Percentiles rank a stretch among this genome's conserved stretches.
Evolutionary conservation across 2,329 filamentous ascomycete species (phyloP).

Genomic region (Hyphodiscus sp.): DNA sequence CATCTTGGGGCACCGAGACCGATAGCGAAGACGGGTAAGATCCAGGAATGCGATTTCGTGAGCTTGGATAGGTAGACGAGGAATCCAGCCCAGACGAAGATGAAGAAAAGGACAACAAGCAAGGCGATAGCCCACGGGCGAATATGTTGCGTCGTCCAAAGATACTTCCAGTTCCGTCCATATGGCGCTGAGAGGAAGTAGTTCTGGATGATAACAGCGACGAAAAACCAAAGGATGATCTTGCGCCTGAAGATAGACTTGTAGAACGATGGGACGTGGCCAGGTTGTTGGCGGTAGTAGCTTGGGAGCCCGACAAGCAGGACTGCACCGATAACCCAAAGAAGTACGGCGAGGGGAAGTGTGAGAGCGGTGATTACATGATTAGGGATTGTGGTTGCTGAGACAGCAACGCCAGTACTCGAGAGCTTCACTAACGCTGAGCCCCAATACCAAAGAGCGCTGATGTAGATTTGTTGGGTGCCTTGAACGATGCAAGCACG

Average conservation of each 20-base stretch:
- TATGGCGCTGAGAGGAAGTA: constrained; percentile 49
- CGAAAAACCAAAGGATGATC: constrained; percentile 61
- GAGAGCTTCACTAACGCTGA: constrained; percentile 31
- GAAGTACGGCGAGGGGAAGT: constrained; percentile 48
- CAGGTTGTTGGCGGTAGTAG: constrained; percentile 59
- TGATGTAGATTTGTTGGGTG: constrained; percentile 59
- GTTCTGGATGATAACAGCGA: constrained; percentile 42
- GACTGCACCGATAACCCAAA: constrained; percentile 49
- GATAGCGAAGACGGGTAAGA: constrained; percentile 61
- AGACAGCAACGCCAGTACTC: constrained; percentile 2
- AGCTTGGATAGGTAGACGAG: constrained; percentile 46
- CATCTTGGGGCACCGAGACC: constrained; percentile 60
- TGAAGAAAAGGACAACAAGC: constrained; percentile 49
- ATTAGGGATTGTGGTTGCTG: constrained; percentile 39
- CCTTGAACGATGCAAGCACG: constrained; percentile 61
- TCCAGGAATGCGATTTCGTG: constrained; percentile 57
- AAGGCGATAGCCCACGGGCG: constrained; percentile 50
- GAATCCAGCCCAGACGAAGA: constrained; percentile 47
- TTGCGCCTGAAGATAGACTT: constrained; percentile 53
- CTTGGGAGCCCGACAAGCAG: constrained; percentile 57
- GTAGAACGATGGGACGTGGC: constrained; percentile 60
- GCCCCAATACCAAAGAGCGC: constrained; percentile 63
- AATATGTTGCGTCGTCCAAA: constrained; percentile 33
- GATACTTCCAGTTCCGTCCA: constrained; percentile 57
- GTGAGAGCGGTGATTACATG: constrained; percentile 41